Percentiles rank a stretch among this genome's conserved stretches.
Conservation (phyloP, 1,284 basidiomycete genomes). For the Ceratorhiza oryzae-sativae region DNA sequence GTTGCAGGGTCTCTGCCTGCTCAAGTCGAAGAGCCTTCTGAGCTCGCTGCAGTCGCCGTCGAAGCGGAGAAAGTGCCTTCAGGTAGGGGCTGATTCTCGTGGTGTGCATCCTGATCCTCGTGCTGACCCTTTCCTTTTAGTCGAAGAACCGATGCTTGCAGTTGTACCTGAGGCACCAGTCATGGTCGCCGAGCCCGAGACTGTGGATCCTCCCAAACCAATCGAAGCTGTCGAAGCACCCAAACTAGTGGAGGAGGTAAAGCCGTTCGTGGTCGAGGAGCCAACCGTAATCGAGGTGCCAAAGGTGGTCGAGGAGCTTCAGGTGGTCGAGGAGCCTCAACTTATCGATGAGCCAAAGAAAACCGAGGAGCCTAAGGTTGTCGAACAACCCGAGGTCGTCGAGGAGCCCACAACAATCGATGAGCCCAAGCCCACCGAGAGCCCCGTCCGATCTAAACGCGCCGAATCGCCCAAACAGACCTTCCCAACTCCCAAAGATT, state of each 20-base stretch:
- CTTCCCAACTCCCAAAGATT: background rate
- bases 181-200: background rate
- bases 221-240: background rate
- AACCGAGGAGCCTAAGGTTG: background rate
- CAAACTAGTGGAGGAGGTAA: background rate
- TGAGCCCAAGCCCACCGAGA: conserved; percentile 10
- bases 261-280: background rate
- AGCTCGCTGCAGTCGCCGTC: background rate
- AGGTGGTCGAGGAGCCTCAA: background rate
- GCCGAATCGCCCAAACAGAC: background rate
- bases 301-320: background rate
- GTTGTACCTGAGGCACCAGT: background rate
- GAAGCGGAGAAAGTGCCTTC: background rate
- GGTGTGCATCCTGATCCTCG: conserved; percentile 2
- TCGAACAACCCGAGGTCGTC: conserved; percentile 5
- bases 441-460: background rate
- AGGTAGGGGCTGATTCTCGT: background rate
- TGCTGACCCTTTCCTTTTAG: background rate
- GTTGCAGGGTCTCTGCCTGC: background rate
- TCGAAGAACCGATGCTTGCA: background rate
- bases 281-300: background rate
- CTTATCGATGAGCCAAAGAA: background rate
- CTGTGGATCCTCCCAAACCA: conserved; percentile 1
- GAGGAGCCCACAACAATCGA: background rate
- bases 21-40: background rate